Percentiles rank a stretch among this genome's conserved stretches.
Evolutionary conservation across 2,329 filamentous ascomycete species (phyloP).

Genomic region (Huntiella savannae): DNA sequence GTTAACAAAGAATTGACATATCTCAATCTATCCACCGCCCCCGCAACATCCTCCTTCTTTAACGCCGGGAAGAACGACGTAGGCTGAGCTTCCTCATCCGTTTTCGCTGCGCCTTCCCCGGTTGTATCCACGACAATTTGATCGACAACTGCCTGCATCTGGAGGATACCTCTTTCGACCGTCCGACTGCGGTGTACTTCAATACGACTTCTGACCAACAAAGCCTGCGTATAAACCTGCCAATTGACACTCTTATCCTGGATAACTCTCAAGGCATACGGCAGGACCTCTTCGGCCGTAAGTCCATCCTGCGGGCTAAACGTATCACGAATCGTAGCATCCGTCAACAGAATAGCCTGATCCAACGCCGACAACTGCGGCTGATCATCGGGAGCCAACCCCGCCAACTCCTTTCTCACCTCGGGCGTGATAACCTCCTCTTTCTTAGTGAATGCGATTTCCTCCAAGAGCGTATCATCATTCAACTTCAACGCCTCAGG

Average conservation of each 20-base stretch:
- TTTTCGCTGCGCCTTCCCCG: conserved; percentile 16
- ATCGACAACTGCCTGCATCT: conserved; percentile 87
- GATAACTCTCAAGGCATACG: conserved; percentile 75
- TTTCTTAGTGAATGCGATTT: conserved; percentile 54
- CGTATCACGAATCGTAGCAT: conserved; percentile 74
- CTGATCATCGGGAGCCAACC: conserved; percentile 58
- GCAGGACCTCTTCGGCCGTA: conserved; percentile 82
- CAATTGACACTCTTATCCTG: conserved; percentile 84
- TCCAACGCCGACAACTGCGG: conserved; percentile 68
- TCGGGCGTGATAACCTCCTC: conserved; percentile 38
- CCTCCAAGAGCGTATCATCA: conserved; percentile 81
- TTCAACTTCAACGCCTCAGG: conserved; percentile 64
- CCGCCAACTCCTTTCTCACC: conserved; percentile 28
- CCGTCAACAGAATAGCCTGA: conserved; percentile 76
- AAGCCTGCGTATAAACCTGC: conserved; percentile 90
- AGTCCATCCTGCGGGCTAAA: conserved; percentile 66
- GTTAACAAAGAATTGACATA: conserved; percentile 74
- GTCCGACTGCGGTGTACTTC: conserved; percentile 77
- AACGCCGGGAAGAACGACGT: conserved; percentile 67
- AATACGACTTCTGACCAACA: conserved; percentile 75
- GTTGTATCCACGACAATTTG: conserved; percentile 78
- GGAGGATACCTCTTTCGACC: conserved; percentile 71
- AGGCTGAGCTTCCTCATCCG: conserved; percentile 24
- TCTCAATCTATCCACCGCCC: conserved; percentile 53
- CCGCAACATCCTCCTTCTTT: conserved; percentile 55